Percentiles rank a stretch among this genome's conserved stretches.
Evolutionary conservation across 495 filamentous ascomycete species (phyloP).

Genomic region (Astrocystis sublimbata): DNA sequence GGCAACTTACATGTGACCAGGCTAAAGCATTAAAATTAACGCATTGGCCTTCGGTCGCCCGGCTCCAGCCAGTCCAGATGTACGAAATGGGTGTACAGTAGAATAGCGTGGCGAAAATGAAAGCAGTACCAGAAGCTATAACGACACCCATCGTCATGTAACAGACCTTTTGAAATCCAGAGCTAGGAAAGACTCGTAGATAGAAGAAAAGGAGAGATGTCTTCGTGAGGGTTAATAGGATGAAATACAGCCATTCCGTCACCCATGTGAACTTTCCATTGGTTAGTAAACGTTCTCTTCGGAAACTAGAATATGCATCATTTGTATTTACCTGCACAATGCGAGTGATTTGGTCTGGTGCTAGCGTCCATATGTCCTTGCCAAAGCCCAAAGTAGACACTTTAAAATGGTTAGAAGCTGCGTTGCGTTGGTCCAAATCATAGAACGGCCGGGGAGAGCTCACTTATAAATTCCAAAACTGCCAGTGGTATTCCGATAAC

Average conservation of each 20-base stretch:
- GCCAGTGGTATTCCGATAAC: constrained; percentile 19
- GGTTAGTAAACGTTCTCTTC: background rate
- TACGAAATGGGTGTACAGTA: constrained; percentile 45
- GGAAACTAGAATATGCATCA: background rate
- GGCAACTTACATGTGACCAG: constrained; percentile 23
- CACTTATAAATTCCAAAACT: constrained; percentile 19
- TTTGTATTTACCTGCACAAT: constrained; percentile 2
- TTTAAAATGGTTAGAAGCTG: background rate
- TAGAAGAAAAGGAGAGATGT: constrained; percentile 54
- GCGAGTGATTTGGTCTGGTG: constrained; percentile 25
- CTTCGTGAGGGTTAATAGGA: constrained; percentile 41
- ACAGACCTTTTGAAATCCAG: constrained; percentile 30
- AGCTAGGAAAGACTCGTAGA: constrained; percentile 49
- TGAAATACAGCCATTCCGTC: constrained; percentile 39
- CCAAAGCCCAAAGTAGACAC: constrained; percentile 33
- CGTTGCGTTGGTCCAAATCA: background rate
- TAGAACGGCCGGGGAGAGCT: background rate
- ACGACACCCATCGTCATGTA: constrained; percentile 24
- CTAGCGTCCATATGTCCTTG: constrained; percentile 37
- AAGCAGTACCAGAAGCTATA: constrained; percentile 37
- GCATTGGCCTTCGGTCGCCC: constrained; percentile 28
- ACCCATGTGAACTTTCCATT: constrained; percentile 5
- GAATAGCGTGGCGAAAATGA: constrained; percentile 39
- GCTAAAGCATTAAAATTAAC: constrained; percentile 32
- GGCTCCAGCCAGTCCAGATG: constrained; percentile 37